Percentiles rank a stretch among this genome's conserved stretches.
phyloP scores from a whole-genome alignment of 140 eudicot genomes.

The Flaveria floridana region DNA sequence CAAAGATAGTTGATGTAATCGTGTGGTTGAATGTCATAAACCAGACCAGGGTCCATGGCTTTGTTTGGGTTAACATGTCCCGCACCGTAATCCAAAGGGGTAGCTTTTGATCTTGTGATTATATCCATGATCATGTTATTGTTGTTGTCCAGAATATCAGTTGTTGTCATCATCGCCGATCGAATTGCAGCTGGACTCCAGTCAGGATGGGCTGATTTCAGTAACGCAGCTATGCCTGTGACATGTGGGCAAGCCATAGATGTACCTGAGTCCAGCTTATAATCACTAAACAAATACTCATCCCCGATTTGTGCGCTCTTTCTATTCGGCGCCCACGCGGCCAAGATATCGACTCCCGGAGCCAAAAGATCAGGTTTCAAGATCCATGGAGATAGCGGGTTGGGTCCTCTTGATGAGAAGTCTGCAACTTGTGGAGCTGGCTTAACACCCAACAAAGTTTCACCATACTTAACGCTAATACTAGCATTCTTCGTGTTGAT shows the following conservation, averaged over 20 bases:
- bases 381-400: slow-evolving; percentile 34
- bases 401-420: slow-evolving; percentile 52
- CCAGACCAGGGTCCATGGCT: slow-evolving; percentile 56
- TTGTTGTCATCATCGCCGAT: slow-evolving; percentile 57
- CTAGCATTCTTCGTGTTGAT: slow-evolving; percentile 27
- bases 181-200: slow-evolving; percentile 55
- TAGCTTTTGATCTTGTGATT: slow-evolving; percentile 26
- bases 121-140: slow-evolving; percentile 33
- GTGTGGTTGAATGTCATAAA: slow-evolving; percentile 38
- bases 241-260: slow-evolving; percentile 58
- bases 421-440: slow-evolving; percentile 48
- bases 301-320: slow-evolving; percentile 30
- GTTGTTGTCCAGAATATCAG: slow-evolving; percentile 32
- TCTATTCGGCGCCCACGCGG: slow-evolving; percentile 47
- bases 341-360: slow-evolving; percentile 48
- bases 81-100: slow-evolving; percentile 46
- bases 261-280: slow-evolving; percentile 38
- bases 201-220: slow-evolving; percentile 39
- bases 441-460: slow-evolving; percentile 35
- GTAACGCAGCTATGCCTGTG: slow-evolving; percentile 46
- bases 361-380: slow-evolving; percentile 54
- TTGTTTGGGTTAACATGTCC: slow-evolving; percentile 51
- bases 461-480: slow-evolving; percentile 36
- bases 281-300: slow-evolving; percentile 33
- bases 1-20: slow-evolving; percentile 48